A percentile compares a stretch with the other conserved stretches of the same genome.
Evolutionary conservation across 1,284 basidiomycete species (phyloP).

Genomic region (Fomitiporia mediterranea): DNA sequence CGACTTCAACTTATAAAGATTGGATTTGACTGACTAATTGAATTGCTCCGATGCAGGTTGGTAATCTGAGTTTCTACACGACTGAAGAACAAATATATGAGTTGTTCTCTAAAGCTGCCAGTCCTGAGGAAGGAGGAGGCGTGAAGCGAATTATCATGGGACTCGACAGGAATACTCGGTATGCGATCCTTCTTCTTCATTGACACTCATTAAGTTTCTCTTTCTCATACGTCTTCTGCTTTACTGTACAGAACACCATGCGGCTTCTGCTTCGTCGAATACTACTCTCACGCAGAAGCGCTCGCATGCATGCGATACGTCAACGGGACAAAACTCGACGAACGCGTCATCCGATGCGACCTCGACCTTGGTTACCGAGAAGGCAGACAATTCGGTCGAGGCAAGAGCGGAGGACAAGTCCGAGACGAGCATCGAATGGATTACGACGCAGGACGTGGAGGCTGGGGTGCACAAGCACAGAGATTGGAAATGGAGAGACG

Average conservation of each 20-base stretch:
- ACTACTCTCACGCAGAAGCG: constrained; percentile 94
- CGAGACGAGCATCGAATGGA: constrained; percentile 97
- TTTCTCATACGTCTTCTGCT: constrained; percentile 4
- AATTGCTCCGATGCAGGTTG: constrained; percentile 53
- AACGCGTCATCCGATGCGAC: constrained; percentile 97
- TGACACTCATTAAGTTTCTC: constrained; percentile 14
- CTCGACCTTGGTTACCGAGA: constrained; percentile 98
- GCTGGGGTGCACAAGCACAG: constrained; percentile 93
- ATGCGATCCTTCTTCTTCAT: constrained; percentile 23
- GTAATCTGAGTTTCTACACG: constrained; percentile 96
- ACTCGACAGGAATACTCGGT: constrained; percentile 92
- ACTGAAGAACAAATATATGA: constrained; percentile 99
- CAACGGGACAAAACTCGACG: constrained; percentile 97
- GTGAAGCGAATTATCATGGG: constrained; percentile 99
- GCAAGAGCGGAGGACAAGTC: constrained; percentile 95
- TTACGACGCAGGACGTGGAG: constrained; percentile 93
- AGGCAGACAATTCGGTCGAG: constrained; percentile 95
- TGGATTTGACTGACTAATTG: constrained; percentile 1
- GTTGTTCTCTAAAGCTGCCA: constrained; percentile 90
- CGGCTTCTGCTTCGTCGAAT: constrained; percentile 99
- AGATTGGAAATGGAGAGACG: constrained; percentile 72
- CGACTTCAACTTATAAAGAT: constrained; percentile 1
- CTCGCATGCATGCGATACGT: constrained; percentile 91
- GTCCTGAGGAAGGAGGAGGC: constrained; percentile 86
- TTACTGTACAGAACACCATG: constrained; percentile 78